Conservation (phyloP, 805 yeast species). For the Blastobotrys parvus region DNA sequence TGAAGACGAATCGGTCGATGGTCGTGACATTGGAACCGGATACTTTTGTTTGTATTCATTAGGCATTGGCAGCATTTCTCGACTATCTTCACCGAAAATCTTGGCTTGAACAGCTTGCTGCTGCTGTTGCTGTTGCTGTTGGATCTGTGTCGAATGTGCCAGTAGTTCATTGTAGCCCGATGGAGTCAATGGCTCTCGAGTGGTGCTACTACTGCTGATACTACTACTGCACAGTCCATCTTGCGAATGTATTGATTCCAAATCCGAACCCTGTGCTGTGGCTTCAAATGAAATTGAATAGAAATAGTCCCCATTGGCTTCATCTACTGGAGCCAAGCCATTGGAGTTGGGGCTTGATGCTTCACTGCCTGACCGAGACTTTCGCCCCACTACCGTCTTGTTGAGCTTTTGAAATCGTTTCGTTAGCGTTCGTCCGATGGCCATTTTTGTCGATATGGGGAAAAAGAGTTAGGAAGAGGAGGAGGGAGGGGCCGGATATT, state of each 20-base stretch:
- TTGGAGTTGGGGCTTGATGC: not conserved
- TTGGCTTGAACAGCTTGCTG: not conserved
- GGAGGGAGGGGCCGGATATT: too few relatives aligned
- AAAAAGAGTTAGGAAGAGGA: not conserved
- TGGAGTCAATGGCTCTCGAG: conserved; percentile 1
- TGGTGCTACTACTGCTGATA: not conserved
- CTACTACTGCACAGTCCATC: not conserved
- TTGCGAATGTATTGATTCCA: not conserved
- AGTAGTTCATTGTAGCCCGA: not conserved
- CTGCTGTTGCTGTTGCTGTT: not conserved
- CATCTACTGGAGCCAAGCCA: too few relatives aligned
- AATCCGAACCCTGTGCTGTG: conserved; percentile 5
- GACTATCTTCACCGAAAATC: too few relatives aligned
- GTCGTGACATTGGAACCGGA: not conserved
- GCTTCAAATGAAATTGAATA: conserved; percentile 16
- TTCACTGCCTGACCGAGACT: not conserved
- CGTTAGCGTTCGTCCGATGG: conserved; percentile 14
- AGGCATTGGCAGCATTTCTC: not conserved
- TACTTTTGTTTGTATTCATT: not conserved
- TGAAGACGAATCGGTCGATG: conserved; percentile 1
- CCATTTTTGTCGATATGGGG: conserved; percentile 7
- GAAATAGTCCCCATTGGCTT: conserved; percentile 11
- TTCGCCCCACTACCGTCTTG: not conserved
- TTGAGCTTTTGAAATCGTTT: conserved; percentile 13
- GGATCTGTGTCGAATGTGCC: not conserved